phyloP scores from a whole-genome alignment of 345 rosid species.

The Populus euphratica region DNA sequence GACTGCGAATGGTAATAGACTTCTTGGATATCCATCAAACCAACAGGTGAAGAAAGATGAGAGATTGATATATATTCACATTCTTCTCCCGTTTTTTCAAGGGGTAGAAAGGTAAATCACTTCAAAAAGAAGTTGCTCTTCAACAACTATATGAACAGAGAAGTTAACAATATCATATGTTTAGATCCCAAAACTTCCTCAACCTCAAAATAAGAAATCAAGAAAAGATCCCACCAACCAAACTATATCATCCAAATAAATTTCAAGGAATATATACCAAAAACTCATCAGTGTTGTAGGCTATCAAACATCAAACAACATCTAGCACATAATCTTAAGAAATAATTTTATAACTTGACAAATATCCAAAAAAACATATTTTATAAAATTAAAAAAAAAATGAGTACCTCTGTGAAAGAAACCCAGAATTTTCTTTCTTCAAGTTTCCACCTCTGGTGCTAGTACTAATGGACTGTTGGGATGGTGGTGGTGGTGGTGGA shows the following conservation, averaged over 20 bases:
- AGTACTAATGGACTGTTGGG: background rate
- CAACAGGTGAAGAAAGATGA: background rate
- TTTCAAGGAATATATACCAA: background rate
- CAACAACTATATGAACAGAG: conserved; percentile 15
- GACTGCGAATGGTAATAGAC: background rate
- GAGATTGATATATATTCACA: background rate
- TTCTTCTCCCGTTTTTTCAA: conserved; percentile 5
- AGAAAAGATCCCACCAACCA: background rate
- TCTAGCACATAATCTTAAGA: background rate
- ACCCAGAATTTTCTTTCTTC: conserved; percentile 38
- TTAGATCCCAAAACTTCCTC: conserved; percentile 2
- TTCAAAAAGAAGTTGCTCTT: conserved; percentile 1
- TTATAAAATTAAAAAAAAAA: background rate
- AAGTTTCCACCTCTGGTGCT: conserved; percentile 17
- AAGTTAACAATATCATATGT: background rate
- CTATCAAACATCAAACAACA: background rate
- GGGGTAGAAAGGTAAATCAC: conserved; percentile 27
- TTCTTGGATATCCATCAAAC: conserved; percentile 4
- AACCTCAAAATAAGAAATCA: background rate
- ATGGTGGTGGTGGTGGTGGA: conserved; percentile 23
- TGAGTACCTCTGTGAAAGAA: conserved; percentile 38
- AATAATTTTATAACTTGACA: background rate
- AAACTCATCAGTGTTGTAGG: background rate
- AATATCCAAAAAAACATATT: background rate
- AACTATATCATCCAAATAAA: background rate